These are phyloP conservation scores for Dactylella cylindrospora DNA, from an alignment of 2,329 filamentous ascomycete genomes.

Conservation along the genomic window DNA sequence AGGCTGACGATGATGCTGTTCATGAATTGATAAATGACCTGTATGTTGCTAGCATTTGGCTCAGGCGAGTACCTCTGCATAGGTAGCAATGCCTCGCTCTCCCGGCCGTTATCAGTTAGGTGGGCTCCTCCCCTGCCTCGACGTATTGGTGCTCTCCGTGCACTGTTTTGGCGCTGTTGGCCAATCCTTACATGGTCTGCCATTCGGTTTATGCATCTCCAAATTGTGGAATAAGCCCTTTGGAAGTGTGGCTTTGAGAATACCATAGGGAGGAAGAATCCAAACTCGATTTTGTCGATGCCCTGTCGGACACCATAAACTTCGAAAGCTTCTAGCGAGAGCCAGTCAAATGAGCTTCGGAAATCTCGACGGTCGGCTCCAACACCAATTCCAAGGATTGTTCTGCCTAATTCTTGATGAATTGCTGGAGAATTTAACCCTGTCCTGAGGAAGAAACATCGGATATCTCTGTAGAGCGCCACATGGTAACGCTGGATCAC, in stretches of 20 bases:
- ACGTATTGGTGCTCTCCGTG: too few relatives aligned
- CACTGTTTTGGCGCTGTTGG: not conserved
- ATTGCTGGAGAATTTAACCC: not conserved
- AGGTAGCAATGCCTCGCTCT: too few relatives aligned
- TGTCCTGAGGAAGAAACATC: constrained; percentile 1
- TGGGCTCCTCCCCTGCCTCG: too few relatives aligned
- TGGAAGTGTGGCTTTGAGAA: not conserved
- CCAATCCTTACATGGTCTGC: not conserved
- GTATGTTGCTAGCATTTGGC: not conserved
- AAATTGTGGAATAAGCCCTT: not conserved
- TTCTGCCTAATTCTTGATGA: not conserved
- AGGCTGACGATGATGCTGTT: not conserved
- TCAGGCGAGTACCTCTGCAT: too few relatives aligned
- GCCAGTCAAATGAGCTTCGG: constrained; percentile 3
- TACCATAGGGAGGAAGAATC: not conserved
- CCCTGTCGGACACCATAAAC: not conserved
- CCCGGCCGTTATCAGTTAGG: too few relatives aligned
- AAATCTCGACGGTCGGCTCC: not conserved
- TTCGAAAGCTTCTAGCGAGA: constrained; percentile 3
- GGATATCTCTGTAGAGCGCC: not conserved
- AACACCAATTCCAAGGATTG: not conserved
- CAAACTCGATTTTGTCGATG: not conserved
- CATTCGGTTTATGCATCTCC: not conserved
- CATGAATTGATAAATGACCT: constrained; percentile 3
- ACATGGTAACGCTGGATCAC: not conserved